Percentiles rank a stretch among this genome's conserved stretches.
Conservation (phyloP, 805 yeast genomes). For the Nakazawaea laoshanensis region DNA sequence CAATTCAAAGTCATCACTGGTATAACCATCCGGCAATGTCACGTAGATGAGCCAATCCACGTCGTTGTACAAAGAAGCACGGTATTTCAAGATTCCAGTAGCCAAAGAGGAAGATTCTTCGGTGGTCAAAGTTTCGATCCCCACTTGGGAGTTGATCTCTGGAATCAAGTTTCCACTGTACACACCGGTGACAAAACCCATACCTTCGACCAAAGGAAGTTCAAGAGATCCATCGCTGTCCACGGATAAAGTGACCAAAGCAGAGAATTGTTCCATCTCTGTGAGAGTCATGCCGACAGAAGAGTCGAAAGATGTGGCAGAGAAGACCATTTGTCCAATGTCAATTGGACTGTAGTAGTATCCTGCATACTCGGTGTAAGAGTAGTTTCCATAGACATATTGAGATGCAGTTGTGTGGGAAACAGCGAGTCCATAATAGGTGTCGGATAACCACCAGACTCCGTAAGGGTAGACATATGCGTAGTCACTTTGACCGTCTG, state of each 20-base stretch:
- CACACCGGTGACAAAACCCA: conserved; percentile 48
- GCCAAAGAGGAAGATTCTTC: conserved; percentile 21
- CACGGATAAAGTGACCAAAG: conserved; percentile 31
- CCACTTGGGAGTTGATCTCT: conserved; percentile 34
- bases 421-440: conserved; percentile 51
- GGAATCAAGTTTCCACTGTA: conserved; percentile 42
- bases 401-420: conserved; percentile 42
- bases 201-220: conserved; percentile 48
- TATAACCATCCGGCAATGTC: conserved; percentile 25
- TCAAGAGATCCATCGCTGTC: conserved; percentile 29
- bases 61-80: conserved; percentile 28
- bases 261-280: conserved; percentile 44
- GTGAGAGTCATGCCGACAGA: conserved; percentile 31
- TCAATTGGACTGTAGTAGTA: conserved; percentile 51
- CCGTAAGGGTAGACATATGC: conserved; percentile 64
- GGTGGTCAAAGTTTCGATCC: conserved; percentile 29
- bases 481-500: conserved; percentile 43
- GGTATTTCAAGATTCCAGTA: conserved; percentile 27
- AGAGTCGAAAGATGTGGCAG: conserved; percentile 39
- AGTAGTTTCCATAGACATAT: conserved; percentile 34
- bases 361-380: conserved; percentile 12
- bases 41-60: conserved; percentile 46
- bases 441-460: conserved; percentile 33
- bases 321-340: conserved; percentile 45
- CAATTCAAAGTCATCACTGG: conserved; percentile 22